These are phyloP conservation scores for Pseudogymnoascus verrucosus DNA, from an alignment of 2,329 filamentous ascomycete genomes.

Conservation along the genomic window DNA sequence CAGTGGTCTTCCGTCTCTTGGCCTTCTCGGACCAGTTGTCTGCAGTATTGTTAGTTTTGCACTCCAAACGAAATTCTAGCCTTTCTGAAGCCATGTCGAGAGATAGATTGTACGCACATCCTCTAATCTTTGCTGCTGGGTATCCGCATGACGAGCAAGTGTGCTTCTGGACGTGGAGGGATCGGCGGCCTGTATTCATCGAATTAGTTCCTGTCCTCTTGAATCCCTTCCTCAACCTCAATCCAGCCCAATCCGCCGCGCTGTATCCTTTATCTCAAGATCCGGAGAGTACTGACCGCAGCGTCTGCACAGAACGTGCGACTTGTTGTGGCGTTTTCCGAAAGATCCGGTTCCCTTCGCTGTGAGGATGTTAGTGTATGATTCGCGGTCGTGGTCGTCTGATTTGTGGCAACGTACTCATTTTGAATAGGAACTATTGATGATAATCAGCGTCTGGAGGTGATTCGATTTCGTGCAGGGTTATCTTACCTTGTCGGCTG, in stretches of 20 bases:
- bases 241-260: constrained; percentile 1
- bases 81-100: constrained; percentile 20
- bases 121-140: constrained; percentile 92
- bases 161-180: constrained; percentile 99
- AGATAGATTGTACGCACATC: constrained; percentile 66
- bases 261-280: constrained; percentile 1
- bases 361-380: constrained; percentile 20
- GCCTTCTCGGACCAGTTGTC: constrained; percentile 99
- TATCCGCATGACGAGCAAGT: constrained; percentile 94
- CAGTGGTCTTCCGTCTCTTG: constrained; percentile 99
- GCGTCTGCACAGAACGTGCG: constrained; percentile 30
- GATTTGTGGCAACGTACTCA: constrained; percentile 23
- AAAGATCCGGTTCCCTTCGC: constrained; percentile 28
- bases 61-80: constrained; percentile 25
- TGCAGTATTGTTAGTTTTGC: constrained; percentile 34
- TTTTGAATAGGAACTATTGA: constrained; percentile 23
- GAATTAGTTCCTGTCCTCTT: constrained; percentile 9
- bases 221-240: constrained; percentile 2
- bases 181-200: constrained; percentile 66
- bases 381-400: constrained; percentile 8
- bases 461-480: neutral
- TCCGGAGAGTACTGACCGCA: constrained; percentile 26
- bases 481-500: constrained; percentile 17
- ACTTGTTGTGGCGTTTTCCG: constrained; percentile 30
- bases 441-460: constrained; percentile 12